Evolutionary conservation across 2,329 filamentous ascomycete genomes (phyloP), one percentile per base, ranked within the genome.

Genomic region (Sporothrix pseudoabietina): DNA sequence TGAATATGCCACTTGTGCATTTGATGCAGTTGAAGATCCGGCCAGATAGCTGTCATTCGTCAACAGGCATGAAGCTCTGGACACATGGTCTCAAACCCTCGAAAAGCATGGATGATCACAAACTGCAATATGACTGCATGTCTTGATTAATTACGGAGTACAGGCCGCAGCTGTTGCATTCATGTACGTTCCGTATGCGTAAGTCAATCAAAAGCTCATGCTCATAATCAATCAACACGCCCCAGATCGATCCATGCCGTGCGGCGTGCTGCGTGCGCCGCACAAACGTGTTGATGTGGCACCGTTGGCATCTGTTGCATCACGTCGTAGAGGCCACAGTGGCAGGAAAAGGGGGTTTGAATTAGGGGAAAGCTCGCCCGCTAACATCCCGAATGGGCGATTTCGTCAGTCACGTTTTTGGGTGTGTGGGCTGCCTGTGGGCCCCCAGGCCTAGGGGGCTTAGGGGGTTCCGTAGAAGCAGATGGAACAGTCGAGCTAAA

Each of bases 291-390:
- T 41, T 14, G 63, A 32, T 19, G 44, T 68, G 41, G 44, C 2
- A n/a, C 26, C n/a, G 52, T 12, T 22, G 52, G 26, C 52, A 30
- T 30, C 52, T 54, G 6, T 19, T 9, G 30, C n/a, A 8, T 16
- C 55, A 61, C 16, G 12, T 44, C 30, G 30, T 52, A 72, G 69
- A 76, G 74, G 75, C 75, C 75, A 76, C 73, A 73, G 75, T 76
- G 75, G 75, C 75, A 73, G 72, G 59, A 75, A 70, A 55, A 32
- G 52, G 65, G 71, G 39, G 52, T 35, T 19, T 14, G 44, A 19
- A 49, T 19, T 49, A 49, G 44, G 44, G 14, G 44, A 19, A 16
- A 12, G 22, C 22, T 57, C 35, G 5, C 14, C 71, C 71, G 49
- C 65, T 35, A 59, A 49, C 19, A 47, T 47, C 7, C 26, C 47